Evolutionary conservation across 176 grass and related monocot genomes (phyloP).

Genomic region (Thalia dealbata): DNA sequence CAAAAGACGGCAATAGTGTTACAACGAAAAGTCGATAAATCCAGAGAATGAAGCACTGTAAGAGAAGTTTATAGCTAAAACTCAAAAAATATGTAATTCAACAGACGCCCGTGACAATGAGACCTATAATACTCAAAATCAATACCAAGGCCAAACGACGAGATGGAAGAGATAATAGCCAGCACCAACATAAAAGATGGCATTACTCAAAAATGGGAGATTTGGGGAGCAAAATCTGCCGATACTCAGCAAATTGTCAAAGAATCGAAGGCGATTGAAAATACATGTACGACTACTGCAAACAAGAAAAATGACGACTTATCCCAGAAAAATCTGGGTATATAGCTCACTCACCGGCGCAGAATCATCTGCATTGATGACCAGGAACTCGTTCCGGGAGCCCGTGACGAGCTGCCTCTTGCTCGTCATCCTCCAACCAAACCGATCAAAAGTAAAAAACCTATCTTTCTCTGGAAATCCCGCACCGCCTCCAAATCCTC

Average conservation of each 20-base stretch:
- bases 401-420: conserved; percentile 34
- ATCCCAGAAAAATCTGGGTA: background rate
- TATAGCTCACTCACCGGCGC: conserved; percentile 22
- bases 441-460: background rate
- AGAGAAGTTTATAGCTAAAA: background rate
- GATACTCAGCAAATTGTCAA: background rate
- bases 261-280: background rate
- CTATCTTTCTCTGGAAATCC: background rate
- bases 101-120: background rate
- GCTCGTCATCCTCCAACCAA: conserved; percentile 21
- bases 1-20: background rate
- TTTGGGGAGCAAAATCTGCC: background rate
- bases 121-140: background rate
- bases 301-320: background rate
- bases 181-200: background rate
- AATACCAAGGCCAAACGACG: background rate
- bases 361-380: conserved; percentile 41
- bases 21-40: background rate
- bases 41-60: background rate
- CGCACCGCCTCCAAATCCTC: background rate
- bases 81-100: background rate
- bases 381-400: conserved; percentile 34
- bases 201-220: background rate
- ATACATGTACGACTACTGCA: background rate
- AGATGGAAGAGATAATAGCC: background rate